Percentiles rank a stretch among this genome's conserved stretches.
phyloP scores from a whole-genome alignment of 768 basidiomycete genomes.

The Collybia nuda region DNA sequence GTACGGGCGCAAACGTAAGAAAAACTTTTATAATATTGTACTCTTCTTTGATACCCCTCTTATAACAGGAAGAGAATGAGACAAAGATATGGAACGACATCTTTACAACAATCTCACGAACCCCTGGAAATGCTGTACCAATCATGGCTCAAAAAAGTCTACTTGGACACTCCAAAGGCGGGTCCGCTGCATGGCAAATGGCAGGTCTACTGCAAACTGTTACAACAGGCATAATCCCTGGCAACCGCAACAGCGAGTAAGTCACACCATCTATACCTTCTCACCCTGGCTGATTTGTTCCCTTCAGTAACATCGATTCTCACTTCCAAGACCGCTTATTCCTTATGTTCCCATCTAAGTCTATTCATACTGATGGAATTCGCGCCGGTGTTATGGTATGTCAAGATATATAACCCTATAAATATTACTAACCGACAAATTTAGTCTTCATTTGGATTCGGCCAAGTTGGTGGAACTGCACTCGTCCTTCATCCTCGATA shows the following conservation, averaged over 20 bases:
- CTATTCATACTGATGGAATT: slow-evolving; percentile 93
- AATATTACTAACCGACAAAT: slow-evolving; percentile 6
- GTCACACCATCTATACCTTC: slow-evolving; percentile 26
- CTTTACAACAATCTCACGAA: slow-evolving; percentile 84
- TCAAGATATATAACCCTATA: background rate
- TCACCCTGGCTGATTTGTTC: background rate
- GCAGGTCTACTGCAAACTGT: slow-evolving; percentile 88
- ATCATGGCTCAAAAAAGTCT: slow-evolving; percentile 97
- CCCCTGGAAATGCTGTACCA: slow-evolving; percentile 94
- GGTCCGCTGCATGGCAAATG: slow-evolving; percentile 98
- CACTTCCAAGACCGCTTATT: slow-evolving; percentile 86
- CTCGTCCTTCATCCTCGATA: slow-evolving; percentile 90
- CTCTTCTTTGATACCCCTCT: slow-evolving; percentile 7
- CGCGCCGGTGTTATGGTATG: slow-evolving; percentile 83
- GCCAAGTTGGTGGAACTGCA: slow-evolving; percentile 94
- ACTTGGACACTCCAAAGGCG: slow-evolving; percentile 97
- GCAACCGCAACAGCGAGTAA: slow-evolving; percentile 95
- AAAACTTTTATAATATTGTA: background rate
- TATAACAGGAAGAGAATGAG: slow-evolving; percentile 88
- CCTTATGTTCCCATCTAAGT: slow-evolving; percentile 97
- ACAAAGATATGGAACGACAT: slow-evolving; percentile 96
- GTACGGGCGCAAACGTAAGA: slow-evolving; percentile 77
- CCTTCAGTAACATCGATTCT: slow-evolving; percentile 84
- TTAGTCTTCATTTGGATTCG: slow-evolving; percentile 95
- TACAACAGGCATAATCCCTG: slow-evolving; percentile 84